A percentile compares a stretch with the other conserved stretches of the same genome.
Conservation (phyloP, 1,284 basidiomycete genomes). For the Leucoagaricus sp. region DNA sequence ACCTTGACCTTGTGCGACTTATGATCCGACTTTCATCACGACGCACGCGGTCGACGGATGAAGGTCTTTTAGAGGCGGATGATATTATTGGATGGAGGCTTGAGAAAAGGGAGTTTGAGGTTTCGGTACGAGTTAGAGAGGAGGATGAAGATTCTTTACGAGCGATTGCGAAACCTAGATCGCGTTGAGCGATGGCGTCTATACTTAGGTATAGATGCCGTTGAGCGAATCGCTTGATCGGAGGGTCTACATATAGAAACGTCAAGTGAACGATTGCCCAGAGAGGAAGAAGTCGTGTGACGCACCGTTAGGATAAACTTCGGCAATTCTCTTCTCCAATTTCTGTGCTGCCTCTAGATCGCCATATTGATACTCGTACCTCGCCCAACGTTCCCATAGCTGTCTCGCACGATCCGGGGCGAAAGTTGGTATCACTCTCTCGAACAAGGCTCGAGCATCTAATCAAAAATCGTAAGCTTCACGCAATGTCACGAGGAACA, state of each 20-base stretch:
- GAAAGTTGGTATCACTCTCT: conserved; percentile 83
- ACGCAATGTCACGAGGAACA: conserved; percentile 11
- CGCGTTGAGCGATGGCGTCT: conserved; percentile 87
- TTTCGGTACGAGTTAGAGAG: conserved; percentile 49
- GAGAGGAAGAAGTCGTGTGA: conserved; percentile 9
- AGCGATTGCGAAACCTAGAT: conserved; percentile 77
- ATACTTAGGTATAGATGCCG: conserved; percentile 86
- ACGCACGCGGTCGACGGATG: conserved; percentile 45
- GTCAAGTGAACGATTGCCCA: neutral
- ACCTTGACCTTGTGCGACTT: conserved; percentile 15
- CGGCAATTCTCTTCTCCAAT: conserved; percentile 85
- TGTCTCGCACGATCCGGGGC: conserved; percentile 79
- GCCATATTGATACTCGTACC: conserved; percentile 95
- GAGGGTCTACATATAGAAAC: conserved; percentile 58
- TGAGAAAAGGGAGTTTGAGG: conserved; percentile 41
- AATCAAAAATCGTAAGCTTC: conserved; percentile 7
- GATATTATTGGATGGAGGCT: conserved; percentile 1
- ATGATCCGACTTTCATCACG: conserved; percentile 28
- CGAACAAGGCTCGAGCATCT: conserved; percentile 97
- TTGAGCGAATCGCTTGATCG: conserved; percentile 90
- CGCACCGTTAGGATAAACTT: conserved; percentile 83
- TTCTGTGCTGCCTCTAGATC: conserved; percentile 89
- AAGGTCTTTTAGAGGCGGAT: conserved; percentile 39
- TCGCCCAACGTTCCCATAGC: conserved; percentile 95
- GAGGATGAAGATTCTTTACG: conserved; percentile 34